A percentile compares a stretch with the other conserved stretches of the same genome.
Conservation (phyloP, 163 green algal genomes). For the Chlorella variabilis region DNA sequence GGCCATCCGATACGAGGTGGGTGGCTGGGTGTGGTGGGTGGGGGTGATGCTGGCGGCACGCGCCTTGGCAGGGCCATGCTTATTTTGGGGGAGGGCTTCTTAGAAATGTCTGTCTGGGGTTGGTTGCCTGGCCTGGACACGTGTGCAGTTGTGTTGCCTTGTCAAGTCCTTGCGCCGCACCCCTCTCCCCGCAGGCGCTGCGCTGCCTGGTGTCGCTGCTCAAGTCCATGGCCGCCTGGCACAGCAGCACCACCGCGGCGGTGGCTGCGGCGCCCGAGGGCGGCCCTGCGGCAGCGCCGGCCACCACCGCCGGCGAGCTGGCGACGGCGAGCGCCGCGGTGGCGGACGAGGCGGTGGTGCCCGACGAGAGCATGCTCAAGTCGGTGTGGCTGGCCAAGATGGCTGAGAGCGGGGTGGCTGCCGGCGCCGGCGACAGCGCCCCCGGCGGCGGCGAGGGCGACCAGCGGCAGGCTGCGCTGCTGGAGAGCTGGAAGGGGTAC, state of each 20-base stretch:
- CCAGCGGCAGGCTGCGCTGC: slow-evolving; percentile 62
- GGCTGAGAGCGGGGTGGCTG: slow-evolving; percentile 5
- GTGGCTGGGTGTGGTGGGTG: slow-evolving; percentile 38
- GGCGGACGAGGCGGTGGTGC: slow-evolving; percentile 23
- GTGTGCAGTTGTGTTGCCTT: background rate
- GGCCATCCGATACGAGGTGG: slow-evolving; percentile 57
- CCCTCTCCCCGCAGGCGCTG: slow-evolving; percentile 74
- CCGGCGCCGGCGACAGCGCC: background rate
- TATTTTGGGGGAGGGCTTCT: too few species aligned
- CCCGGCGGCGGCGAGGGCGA: background rate
- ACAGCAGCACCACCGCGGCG: slow-evolving; percentile 20
- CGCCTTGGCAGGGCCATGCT: background rate
- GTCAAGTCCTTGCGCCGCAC: too few species aligned
- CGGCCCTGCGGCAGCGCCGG: background rate
- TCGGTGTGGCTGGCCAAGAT: slow-evolving; percentile 25
- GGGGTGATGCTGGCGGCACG: background rate
- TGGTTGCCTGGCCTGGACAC: too few species aligned
- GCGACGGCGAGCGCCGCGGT: slow-evolving; percentile 4
- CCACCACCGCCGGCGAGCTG: background rate
- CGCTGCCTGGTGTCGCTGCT: slow-evolving; percentile 80
- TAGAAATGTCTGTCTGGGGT: too few species aligned
- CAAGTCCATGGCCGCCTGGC: slow-evolving; percentile 80
- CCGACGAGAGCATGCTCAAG: slow-evolving; percentile 34
- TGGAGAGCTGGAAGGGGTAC: slow-evolving; percentile 79
- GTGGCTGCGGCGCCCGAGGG: background rate